Conservation (phyloP, 2,329 filamentous ascomycete genomes). For the Claviceps arundinis region DNA sequence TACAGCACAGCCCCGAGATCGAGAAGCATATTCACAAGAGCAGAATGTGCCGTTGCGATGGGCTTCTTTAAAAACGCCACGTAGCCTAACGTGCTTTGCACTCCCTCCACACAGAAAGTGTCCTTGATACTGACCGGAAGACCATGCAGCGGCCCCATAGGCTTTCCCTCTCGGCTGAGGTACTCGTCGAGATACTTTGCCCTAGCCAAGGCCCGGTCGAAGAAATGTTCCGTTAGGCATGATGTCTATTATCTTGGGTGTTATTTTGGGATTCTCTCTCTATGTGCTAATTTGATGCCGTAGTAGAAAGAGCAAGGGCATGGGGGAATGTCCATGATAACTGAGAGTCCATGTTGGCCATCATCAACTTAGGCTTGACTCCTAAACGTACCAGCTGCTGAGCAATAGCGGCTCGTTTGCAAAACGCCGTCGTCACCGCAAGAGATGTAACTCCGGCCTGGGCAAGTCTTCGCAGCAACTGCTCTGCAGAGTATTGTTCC, state of each 20-base stretch:
- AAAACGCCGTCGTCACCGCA: slow-evolving; percentile 22
- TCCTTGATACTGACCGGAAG: slow-evolving; percentile 16
- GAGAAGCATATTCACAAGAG: slow-evolving; percentile 13
- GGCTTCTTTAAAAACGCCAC: slow-evolving; percentile 14
- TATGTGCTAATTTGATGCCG: neutral
- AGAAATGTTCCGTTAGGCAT: slow-evolving; percentile 32
- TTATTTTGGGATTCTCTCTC: neutral
- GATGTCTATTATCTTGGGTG: slow-evolving; percentile 10
- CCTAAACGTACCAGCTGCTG: slow-evolving; percentile 14
- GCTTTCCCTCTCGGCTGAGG: slow-evolving; percentile 6
- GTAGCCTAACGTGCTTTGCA: slow-evolving; percentile 14
- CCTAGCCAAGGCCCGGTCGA: slow-evolving; percentile 18
- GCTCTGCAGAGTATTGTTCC: slow-evolving; percentile 23
- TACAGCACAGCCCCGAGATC: slow-evolving; percentile 17
- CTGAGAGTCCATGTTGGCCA: too few relatives aligned
- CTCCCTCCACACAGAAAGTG: slow-evolving; percentile 11
- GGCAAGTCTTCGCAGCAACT: slow-evolving; percentile 23
- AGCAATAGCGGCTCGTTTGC: slow-evolving; percentile 16
- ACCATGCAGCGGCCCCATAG: slow-evolving; percentile 12
- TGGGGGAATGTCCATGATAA: too few relatives aligned
- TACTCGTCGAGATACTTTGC: slow-evolving; percentile 9
- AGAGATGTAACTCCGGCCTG: slow-evolving; percentile 18
- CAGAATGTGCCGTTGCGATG: slow-evolving; percentile 10
- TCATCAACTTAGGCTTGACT: neutral
- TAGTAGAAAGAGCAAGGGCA: neutral